phyloP scores from a whole-genome alignment of 305 asterid genomes.

The Solanum hybrid region DNA sequence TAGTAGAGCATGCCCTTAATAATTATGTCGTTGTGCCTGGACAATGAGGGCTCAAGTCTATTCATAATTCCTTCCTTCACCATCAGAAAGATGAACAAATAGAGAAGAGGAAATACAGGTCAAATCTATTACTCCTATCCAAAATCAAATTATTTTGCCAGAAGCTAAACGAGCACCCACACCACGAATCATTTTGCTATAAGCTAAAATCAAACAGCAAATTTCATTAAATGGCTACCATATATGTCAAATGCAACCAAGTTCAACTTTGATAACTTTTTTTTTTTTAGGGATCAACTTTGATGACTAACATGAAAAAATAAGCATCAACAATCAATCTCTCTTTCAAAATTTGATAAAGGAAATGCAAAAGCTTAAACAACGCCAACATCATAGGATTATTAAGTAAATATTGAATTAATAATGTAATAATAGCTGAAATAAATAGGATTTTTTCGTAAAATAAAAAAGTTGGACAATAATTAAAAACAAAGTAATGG shows the following conservation, averaged over 20 bases:
- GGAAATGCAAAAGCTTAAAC: background rate
- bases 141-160: background rate
- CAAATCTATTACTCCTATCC: background rate
- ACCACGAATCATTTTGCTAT: background rate
- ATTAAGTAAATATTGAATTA: background rate
- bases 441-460: background rate
- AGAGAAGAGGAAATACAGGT: background rate
- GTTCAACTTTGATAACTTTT: background rate
- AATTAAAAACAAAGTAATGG: background rate
- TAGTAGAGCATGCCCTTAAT: accelerated
- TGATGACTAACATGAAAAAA: background rate
- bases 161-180: background rate
- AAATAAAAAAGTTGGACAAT: background rate
- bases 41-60: background rate
- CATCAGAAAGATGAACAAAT: background rate
- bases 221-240: background rate
- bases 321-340: background rate
- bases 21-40: background rate
- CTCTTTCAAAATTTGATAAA: background rate
- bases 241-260: background rate
- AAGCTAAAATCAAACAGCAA: background rate
- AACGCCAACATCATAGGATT: background rate
- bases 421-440: background rate
- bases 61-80: background rate
- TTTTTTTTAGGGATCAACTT: background rate